Base-by-base conservation (phyloP, 2,329 filamentous ascomycete species). In the Pleomassaria siparia region DNA sequence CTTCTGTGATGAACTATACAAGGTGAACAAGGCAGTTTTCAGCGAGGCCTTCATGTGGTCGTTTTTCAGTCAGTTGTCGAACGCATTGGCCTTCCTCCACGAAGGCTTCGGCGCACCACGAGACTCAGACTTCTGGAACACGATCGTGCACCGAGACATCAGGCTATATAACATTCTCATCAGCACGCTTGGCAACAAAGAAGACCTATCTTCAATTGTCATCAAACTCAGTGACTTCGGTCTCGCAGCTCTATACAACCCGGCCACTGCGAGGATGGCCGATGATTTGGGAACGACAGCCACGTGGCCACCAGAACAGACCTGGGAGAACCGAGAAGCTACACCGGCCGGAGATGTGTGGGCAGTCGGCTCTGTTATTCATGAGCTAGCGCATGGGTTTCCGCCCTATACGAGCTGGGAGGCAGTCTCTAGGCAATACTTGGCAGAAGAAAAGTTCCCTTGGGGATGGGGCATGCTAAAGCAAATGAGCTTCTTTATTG, bases 131-230 rank as follows among this genome's bases (percentile, higher is more conserved):
- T 9, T 95, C 74, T 86, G 87, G 65, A 86, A 89, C 65, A 91
- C 95, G 68, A 92, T 97, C 66, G 89, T 96, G 9, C 94, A 97
- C 69, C 86, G 92, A 47, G 92, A 97, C 62, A 95, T 97, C 72
- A 96, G 96, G 70, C 88, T 89, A 0, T 91, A 96, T 66, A 96
- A 96, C 60, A 95, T 97, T 22, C 74, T 97, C 13, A 32, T 32
- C 6, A 32, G 13, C 6, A 32, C 29, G 15, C 15, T 32, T 11
- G 29, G 29, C n/a, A n/a, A n/a, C n/a, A 30, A n/a, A n/a, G 13
- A 30, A 30, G 32, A 35, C 32, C 5, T 8, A 7, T 35, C 32
- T 20, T 35, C 32, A 4, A 16, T 42, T 18, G 9, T 30, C 24
- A 79, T 85, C 45, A 81, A 87, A 59, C 85, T 88, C 52, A 83